phyloP scores from a whole-genome alignment of 2,329 filamentous ascomycete species.

The Alternaria postmessia region DNA sequence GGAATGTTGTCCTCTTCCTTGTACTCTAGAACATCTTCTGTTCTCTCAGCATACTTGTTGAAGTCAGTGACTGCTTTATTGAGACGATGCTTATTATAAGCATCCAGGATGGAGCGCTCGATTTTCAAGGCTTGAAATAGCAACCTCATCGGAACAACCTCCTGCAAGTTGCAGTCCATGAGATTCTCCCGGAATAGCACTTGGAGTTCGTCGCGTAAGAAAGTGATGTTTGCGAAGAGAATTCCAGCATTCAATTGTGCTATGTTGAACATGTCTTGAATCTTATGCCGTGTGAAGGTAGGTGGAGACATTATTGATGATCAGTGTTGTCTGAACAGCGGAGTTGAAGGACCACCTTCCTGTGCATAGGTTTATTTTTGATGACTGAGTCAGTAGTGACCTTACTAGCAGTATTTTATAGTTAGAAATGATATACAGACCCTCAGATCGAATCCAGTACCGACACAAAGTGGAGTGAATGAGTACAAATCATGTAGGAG shows the following conservation, averaged over 20 bases:
- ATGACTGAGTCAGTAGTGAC: not conserved
- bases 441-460: not conserved
- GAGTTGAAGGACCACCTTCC: not conserved
- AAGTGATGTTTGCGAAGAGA: constrained; percentile 6
- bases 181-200: not conserved
- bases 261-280: constrained; percentile 13
- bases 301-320: not conserved
- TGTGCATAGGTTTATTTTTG: not conserved
- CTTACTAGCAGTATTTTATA: not conserved
- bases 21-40: constrained; percentile 10
- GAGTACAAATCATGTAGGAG: not conserved
- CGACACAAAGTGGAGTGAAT: not conserved
- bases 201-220: constrained; percentile 12
- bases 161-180: constrained; percentile 5
- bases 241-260: constrained; percentile 2
- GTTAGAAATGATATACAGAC: not conserved
- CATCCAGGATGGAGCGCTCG: constrained; percentile 16
- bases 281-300: constrained; percentile 1
- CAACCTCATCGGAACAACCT: constrained; percentile 2
- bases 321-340: not conserved
- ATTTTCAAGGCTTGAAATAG: constrained; percentile 4
- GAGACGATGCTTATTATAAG: constrained; percentile 26
- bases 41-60: not conserved
- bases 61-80: constrained; percentile 7
- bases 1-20: constrained; percentile 14